A percentile compares a stretch with the other conserved stretches of the same genome.
These are phyloP conservation scores for Chrysanthemum lavandulifolium DNA, from an alignment of 129 eudicot species.

Conservation along the genomic window DNA sequence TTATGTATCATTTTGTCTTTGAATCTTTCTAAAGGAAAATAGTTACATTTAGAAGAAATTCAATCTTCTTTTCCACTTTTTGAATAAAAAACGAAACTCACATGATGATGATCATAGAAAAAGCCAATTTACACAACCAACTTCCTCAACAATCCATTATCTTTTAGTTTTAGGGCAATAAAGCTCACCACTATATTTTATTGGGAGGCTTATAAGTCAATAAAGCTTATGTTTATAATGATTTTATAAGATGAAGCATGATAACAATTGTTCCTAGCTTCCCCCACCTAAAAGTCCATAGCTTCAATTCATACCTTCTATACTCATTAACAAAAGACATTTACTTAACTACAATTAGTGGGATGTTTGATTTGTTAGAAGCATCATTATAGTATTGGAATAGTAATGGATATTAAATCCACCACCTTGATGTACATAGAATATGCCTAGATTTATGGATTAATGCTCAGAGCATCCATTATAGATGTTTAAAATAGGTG, in stretches of 20 bases:
- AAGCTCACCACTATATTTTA: slow-evolving; percentile 23
- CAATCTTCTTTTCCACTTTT: slow-evolving; percentile 31
- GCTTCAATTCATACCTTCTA: slow-evolving; percentile 36
- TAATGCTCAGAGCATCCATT: too few species aligned
- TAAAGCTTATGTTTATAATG: slow-evolving; percentile 30
- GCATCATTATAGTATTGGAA: too few species aligned
- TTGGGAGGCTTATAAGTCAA: slow-evolving; percentile 34
- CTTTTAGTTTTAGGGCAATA: slow-evolving; percentile 20
- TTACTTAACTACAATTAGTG: slow-evolving; percentile 9
- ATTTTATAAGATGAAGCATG: slow-evolving; percentile 37
- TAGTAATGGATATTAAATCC: too few species aligned
- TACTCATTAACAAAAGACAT: slow-evolving; percentile 29
- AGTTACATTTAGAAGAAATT: not conserved
- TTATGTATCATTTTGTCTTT: slow-evolving; percentile 14
- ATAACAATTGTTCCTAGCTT: slow-evolving; percentile 28
- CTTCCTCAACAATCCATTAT: slow-evolving; percentile 33
- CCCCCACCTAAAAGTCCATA: slow-evolving; percentile 40
- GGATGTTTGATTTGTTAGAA: too few species aligned
- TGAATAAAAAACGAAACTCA: slow-evolving; percentile 31
- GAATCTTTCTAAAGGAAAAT: slow-evolving; percentile 24
- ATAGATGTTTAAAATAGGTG: too few species aligned
- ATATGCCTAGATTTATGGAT: too few species aligned
- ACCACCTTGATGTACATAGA: too few species aligned
- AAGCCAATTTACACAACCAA: slow-evolving; percentile 37
- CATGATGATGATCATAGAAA: slow-evolving; percentile 36